Conservation (phyloP, 106 monocot species). For the Iris macrosiphon region DNA sequence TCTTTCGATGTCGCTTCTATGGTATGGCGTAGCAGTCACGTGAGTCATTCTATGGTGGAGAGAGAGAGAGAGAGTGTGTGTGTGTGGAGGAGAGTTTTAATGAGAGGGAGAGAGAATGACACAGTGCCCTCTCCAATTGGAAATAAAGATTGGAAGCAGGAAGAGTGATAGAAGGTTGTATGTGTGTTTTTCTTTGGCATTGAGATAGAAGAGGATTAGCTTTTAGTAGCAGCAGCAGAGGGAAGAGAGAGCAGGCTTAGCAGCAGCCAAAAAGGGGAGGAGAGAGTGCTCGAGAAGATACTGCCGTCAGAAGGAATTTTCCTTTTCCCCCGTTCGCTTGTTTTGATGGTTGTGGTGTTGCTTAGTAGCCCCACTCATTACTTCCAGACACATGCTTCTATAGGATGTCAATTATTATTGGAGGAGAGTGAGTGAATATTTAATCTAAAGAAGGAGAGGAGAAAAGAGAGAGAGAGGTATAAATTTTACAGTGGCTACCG, state of each 20-base stretch:
- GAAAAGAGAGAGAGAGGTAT: background rate
- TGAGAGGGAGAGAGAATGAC: slow-evolving; percentile 4
- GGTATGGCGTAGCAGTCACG: background rate
- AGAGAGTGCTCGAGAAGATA: slow-evolving; percentile 31
- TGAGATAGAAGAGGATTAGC: background rate
- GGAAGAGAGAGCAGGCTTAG: background rate
- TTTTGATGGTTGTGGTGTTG: too few species aligned
- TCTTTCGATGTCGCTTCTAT: background rate
- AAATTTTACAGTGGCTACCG: slow-evolving; percentile 45
- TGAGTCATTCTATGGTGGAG: background rate
- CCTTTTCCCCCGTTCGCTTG: slow-evolving; percentile 18
- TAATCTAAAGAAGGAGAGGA: background rate
- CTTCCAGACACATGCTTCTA: too few species aligned
- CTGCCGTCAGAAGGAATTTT: slow-evolving; percentile 49
- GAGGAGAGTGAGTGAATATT: too few species aligned
- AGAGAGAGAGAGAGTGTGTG: background rate
- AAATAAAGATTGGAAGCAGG: background rate
- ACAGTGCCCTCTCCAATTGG: background rate
- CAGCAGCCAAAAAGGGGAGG: slow-evolving; percentile 1
- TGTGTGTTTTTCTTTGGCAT: background rate
- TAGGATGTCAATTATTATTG: too few species aligned
- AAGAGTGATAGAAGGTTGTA: background rate
- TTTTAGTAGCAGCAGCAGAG: slow-evolving; percentile 1
- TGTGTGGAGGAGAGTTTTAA: too few species aligned
- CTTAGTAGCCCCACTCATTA: too few species aligned